Percentiles rank a stretch among this genome's conserved stretches.
phyloP scores from a whole-genome alignment of 1,284 basidiomycete genomes.

The Microbotryum lychnidis-dioicae region DNA sequence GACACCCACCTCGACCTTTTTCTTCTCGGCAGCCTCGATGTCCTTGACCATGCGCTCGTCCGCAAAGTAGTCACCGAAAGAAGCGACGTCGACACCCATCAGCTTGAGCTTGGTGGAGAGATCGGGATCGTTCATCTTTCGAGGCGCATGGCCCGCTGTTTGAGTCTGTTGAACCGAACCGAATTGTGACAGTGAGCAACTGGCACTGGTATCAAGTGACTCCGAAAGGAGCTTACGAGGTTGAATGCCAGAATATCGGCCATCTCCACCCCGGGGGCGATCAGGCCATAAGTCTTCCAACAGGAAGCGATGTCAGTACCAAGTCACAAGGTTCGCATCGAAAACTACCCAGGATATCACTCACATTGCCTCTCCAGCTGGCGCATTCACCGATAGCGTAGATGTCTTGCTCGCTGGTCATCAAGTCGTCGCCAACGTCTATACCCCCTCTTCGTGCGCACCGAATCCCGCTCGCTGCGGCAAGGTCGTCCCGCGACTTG shows the following conservation, averaged over 20 bases:
- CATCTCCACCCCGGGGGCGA: conserved; percentile 66
- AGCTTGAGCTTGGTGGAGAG: conserved; percentile 59
- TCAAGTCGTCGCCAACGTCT: conserved; percentile 52
- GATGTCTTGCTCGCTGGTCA: conserved; percentile 53
- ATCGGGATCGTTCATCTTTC: conserved; percentile 55
- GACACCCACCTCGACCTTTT: conserved; percentile 20
- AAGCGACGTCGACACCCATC: conserved; percentile 66
- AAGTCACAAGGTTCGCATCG: background rate
- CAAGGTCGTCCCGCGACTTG: conserved; percentile 60
- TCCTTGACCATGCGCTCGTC: conserved; percentile 46
- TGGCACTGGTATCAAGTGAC: background rate
- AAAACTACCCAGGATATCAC: background rate
- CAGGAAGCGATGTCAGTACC: background rate
- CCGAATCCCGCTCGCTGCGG: conserved; percentile 48
- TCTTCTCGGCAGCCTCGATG: conserved; percentile 8
- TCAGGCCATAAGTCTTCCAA: conserved; percentile 54
- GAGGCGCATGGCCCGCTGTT: conserved; percentile 46
- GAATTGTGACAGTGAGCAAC: conserved; percentile 39
- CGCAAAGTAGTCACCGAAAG: conserved; percentile 67
- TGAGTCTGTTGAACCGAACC: conserved; percentile 46
- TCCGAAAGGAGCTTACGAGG: conserved; percentile 38
- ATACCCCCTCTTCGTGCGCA: conserved; percentile 52
- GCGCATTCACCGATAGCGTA: conserved; percentile 72
- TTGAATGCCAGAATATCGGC: conserved; percentile 68
- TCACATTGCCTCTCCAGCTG: conserved; percentile 52